A percentile compares a stretch with the other conserved stretches of the same genome.
Evolutionary conservation across 768 basidiomycete species (phyloP).

Genomic region (Tylopilus sp.): DNA sequence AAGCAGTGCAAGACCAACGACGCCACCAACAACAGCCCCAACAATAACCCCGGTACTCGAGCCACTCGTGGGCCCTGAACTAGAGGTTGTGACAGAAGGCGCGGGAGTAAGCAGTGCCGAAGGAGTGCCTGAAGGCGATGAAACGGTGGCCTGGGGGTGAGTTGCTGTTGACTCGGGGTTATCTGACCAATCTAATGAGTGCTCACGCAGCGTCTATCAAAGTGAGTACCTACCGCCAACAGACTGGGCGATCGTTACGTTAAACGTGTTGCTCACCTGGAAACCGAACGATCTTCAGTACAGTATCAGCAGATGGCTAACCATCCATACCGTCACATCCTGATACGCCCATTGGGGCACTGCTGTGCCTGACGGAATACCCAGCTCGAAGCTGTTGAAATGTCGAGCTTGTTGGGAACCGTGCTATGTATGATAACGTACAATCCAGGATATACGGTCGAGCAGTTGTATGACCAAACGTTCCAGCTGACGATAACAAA

Average conservation of each 20-base stretch:
- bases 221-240: background rate
- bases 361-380: conserved; percentile 44
- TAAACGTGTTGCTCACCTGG: conserved; percentile 18
- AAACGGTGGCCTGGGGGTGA: conserved; percentile 28
- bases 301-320: background rate
- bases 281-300: conserved; percentile 2
- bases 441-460: conserved; percentile 31
- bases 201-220: no score
- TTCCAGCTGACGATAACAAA: conserved; percentile 40
- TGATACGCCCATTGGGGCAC: conserved; percentile 64
- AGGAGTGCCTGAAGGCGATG: background rate
- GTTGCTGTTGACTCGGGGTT: background rate
- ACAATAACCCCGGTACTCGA: no score
- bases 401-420: background rate
- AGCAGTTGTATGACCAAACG: conserved; percentile 47
- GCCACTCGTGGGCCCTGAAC: no score
- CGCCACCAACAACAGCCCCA: no score
- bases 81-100: background rate
- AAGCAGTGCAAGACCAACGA: no score
- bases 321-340: conserved; percentile 43
- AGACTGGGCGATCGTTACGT: background rate
- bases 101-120: no score
- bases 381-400: conserved; percentile 38
- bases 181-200: background rate
- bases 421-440: conserved; percentile 3